Evolutionary conservation across 495 filamentous ascomycete species (phyloP).

Genomic region (Tuber calosporum): DNA sequence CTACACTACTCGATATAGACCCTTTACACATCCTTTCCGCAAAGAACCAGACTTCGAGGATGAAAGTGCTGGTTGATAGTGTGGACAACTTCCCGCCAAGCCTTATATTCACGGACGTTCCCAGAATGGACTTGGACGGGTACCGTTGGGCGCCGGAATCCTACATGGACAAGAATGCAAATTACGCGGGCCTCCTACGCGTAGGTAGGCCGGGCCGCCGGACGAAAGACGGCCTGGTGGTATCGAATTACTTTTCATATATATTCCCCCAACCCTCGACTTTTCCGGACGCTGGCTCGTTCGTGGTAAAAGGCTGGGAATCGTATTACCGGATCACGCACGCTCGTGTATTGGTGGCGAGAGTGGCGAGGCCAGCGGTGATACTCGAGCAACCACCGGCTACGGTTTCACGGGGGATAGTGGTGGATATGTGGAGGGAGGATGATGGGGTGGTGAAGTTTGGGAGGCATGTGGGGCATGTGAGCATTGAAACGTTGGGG

Average conservation of each 20-base stretch:
- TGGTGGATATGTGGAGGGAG: conserved; percentile 1
- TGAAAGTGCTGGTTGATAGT: background rate
- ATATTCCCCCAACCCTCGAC: background rate
- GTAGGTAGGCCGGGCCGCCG: background rate
- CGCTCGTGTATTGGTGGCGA: background rate
- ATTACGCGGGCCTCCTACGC: background rate
- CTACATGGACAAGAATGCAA: background rate
- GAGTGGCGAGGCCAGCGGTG: background rate
- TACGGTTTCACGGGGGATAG: background rate
- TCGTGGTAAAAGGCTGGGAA: background rate
- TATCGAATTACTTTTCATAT: background rate
- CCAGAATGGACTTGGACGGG: background rate
- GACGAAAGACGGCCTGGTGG: background rate
- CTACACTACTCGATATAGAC: conserved; percentile 12
- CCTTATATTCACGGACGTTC: background rate
- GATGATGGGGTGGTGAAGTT: background rate
- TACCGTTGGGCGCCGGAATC: background rate
- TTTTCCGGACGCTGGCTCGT: background rate
- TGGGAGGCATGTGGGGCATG: background rate
- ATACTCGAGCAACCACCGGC: background rate
- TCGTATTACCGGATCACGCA: background rate
- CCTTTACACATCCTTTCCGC: background rate
- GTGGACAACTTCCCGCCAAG: background rate
- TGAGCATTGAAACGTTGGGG: background rate
- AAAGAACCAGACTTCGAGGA: background rate